Conservation (phyloP, 192 early-diverging fungal species). For the Podila verticillata region DNA sequence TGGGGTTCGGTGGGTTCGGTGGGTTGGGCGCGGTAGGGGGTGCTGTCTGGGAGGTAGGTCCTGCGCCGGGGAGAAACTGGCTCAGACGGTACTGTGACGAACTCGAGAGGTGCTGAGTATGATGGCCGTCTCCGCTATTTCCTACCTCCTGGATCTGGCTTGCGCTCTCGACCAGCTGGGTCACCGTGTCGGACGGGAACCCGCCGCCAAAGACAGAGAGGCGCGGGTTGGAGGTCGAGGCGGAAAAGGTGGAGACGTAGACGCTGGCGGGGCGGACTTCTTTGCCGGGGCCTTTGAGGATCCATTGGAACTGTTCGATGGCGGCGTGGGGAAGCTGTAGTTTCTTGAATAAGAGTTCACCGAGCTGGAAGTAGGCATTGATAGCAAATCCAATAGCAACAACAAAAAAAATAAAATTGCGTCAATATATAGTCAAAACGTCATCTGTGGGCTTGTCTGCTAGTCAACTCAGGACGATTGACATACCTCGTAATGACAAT, state of each 20-base stretch:
- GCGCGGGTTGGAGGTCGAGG: slow-evolving; percentile 29
- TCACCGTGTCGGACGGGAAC: slow-evolving; percentile 35
- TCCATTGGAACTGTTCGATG: slow-evolving; percentile 55
- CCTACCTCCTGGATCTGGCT: neutral
- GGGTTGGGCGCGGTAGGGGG: neutral
- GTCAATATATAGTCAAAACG: neutral
- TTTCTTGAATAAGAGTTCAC: slow-evolving; percentile 52
- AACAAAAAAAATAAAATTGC: neutral
- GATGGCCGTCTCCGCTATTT: neutral
- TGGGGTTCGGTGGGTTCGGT: slow-evolving; percentile 18
- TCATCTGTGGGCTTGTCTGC: no score
- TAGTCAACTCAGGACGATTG: neutral
- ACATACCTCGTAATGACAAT: slow-evolving; percentile 54
- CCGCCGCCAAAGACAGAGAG: slow-evolving; percentile 45
- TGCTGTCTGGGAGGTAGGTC: neutral
- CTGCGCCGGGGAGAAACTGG: slow-evolving; percentile 17
- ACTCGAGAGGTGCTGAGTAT: slow-evolving; percentile 17
- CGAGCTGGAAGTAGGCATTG: slow-evolving; percentile 24
- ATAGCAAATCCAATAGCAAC: no score
- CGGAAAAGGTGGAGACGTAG: neutral
- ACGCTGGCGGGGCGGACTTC: slow-evolving; percentile 26
- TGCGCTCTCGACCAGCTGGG: slow-evolving; percentile 31
- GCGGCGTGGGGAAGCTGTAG: slow-evolving; percentile 47
- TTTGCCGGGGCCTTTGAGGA: slow-evolving; percentile 53
- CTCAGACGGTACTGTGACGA: slow-evolving; percentile 38